Base-by-base conservation (phyloP, 768 basidiomycete species). In the Lentinula boryana region DNA sequence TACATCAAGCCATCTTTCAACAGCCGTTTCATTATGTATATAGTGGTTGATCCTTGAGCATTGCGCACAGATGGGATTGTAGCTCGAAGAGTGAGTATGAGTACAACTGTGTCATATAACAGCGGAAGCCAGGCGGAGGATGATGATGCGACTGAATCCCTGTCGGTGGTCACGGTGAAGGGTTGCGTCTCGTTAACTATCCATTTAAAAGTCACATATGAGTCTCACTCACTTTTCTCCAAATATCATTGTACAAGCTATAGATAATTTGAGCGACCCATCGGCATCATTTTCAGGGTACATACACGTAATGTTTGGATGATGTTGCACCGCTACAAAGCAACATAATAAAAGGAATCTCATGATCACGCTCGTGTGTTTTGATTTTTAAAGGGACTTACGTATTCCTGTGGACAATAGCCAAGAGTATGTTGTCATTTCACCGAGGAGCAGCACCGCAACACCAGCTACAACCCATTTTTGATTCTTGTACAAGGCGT, bases 191-290 rank as follows among this genome's bases (percentile, higher is more conserved):
- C 7, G 5, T 8, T 8, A 8, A 38, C 36, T 38, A 3, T 38
- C 36, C 27, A 27, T 27, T 27, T 2, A 27, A 27, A 27, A 27
- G 27, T 38, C 36, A 38, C 36, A 38, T 38, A 38, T 13, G 27
- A 4, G 27, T 27, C 27, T 43, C 16, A 5, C 55, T 44, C 12
- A 57, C 56, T 18, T 23, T 57, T 48, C 41, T 57, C 33, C 53
- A 18, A 43, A 57, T 57, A 57, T 46, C 56, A 57, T 57, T 10
- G 56, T 57, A 48, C 56, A 57, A 4, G 56, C 56, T 57, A 27
- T 18, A 31, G 32, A 9, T 2, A 46, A 13, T 10, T 41, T 12
- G 2, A 21, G 21, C 5, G 18, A 16, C 15, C 18, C 23, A 5
- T 16, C 16, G 6, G 13, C 7, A 46, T 43, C 18, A 8, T 3